Percentiles rank a stretch among this genome's conserved stretches.
phyloP scores from a whole-genome alignment of 2,329 filamentous ascomycete species.

The Cladosporium sp. region DNA sequence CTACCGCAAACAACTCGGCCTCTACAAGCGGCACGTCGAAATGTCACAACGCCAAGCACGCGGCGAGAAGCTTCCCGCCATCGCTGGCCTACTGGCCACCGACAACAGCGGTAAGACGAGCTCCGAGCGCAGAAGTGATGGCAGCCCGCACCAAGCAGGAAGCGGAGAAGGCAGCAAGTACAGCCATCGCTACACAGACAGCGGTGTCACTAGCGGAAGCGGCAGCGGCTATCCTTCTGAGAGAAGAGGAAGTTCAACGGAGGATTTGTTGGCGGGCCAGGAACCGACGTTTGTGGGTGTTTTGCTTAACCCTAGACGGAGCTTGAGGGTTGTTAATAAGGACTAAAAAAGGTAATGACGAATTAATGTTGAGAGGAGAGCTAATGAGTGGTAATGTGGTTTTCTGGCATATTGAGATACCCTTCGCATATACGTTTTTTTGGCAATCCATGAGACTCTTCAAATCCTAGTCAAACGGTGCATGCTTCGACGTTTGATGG shows the following conservation, averaged over 20 bases:
- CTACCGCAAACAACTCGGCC: conserved; percentile 67
- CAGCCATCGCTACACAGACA: conserved; percentile 23
- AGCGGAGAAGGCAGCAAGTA: conserved; percentile 29
- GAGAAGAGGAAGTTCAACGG: conserved; percentile 45
- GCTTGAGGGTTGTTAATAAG: conserved; percentile 67
- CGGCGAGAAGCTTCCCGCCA: conserved; percentile 38
- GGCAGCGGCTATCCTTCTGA: conserved; percentile 28
- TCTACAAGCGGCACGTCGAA: conserved; percentile 70
- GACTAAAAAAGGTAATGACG: conserved; percentile 39
- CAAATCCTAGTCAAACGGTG: too few species aligned
- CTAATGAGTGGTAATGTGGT: background rate
- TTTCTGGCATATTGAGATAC: conserved; percentile 12
- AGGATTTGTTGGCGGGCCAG: conserved; percentile 61
- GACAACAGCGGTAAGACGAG: conserved; percentile 27
- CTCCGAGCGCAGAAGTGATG: conserved; percentile 23
- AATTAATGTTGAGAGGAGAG: background rate
- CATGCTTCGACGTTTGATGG: too few species aligned
- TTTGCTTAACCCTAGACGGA: conserved; percentile 67
- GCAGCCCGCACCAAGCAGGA: conserved; percentile 26
- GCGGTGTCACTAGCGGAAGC: conserved; percentile 28
- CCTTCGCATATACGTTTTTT: conserved; percentile 4
- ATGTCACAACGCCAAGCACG: conserved; percentile 60
- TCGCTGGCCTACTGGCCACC: conserved; percentile 33
- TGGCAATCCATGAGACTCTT: background rate
- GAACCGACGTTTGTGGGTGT: conserved; percentile 69